Evolutionary conservation across 129 eudicot genomes (phyloP).

Genomic region (Saussurea involucrata): DNA sequence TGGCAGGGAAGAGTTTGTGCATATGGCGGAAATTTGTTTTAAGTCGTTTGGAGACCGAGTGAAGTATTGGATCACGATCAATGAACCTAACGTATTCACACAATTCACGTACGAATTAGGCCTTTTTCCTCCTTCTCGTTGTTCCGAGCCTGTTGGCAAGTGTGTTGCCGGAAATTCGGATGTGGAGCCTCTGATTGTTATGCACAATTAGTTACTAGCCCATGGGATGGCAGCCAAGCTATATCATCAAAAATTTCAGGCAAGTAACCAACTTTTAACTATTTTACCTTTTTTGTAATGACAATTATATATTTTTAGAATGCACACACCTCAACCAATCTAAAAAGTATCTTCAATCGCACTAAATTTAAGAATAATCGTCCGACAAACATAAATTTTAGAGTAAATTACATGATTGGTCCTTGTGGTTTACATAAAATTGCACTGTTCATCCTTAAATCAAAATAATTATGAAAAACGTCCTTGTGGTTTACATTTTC

Average conservation of each 20-base stretch:
- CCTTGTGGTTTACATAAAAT: no score
- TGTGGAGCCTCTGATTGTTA: constrained; percentile 46
- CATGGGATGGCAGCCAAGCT: constrained; percentile 31
- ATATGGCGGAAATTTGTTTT: constrained; percentile 50
- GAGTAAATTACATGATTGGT: no score
- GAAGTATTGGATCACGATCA: constrained; percentile 50
- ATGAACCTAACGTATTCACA: constrained; percentile 50
- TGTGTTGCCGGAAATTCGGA: constrained; percentile 49
- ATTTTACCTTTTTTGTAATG: no score
- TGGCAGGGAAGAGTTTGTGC: constrained; percentile 49
- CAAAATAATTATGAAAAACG: no score
- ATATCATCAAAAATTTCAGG: constrained; percentile 41
- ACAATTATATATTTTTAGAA: no score
- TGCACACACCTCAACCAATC: no score
- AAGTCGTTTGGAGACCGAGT: constrained; percentile 51
- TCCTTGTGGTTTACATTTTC: no score
- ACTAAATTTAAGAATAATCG: no score
- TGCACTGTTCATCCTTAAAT: no score
- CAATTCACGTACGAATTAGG: constrained; percentile 29
- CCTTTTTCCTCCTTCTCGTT: constrained; percentile 44
- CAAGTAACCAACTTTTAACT: not conserved
- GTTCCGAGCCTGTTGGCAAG: constrained; percentile 53
- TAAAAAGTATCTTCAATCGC: no score
- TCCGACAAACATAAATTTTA: no score
- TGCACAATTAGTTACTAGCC: no score